Base-by-base conservation (phyloP, 1,284 basidiomycete species). In the Malassezia globosa region DNA sequence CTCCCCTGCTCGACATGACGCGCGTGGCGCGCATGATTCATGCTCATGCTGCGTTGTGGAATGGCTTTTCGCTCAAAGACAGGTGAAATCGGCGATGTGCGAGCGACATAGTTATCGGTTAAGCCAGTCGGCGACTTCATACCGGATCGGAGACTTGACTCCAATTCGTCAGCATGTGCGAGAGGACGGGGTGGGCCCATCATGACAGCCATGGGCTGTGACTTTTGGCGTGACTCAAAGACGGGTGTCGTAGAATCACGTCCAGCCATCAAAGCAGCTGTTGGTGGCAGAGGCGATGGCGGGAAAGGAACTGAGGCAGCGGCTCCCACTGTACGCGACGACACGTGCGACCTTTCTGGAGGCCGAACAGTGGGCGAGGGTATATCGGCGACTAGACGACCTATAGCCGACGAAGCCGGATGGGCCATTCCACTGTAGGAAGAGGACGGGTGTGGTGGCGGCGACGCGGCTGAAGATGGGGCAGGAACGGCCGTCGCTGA, bases 141-240 rank as follows among this genome's bases (percentile, higher is more conserved):
- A 11, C 10, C 14, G 6, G 16, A 13, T 3, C 16, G 43, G 16
- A 51, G 33, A 1, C 31, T 45, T 7, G 35, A 39, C 42, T 69
- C 66, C 41, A 70, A 55, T 46, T 70, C 67, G 29, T 70, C 60
- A 4, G 60, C 66, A 19, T 60, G 60, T 37, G 67, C 66, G 4
- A 66, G 54, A 0, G 67, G 55, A 22, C 67, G 56, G 21, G 67
- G 67, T 21, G 63, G 62, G 14, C 67, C 67, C 24, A 61, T 54
- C 67, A 70, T 70, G 31, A 56, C 51, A 2, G 63, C 54, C 38
- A 49, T 50, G 11, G 67, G 67, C 46, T 59, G 56, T 11, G 62
- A 64, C 56, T 70, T 70, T 41, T 70, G 58, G 6, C 67, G 59
- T 42, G 67, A 70, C 10, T 70, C 67, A 18, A 70, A 70, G 3